Percentiles rank a stretch among this genome's conserved stretches.
These are phyloP conservation scores for Luzula sylvatica DNA, from an alignment of 176 grass and related monocot species.

Conservation along the genomic window DNA sequence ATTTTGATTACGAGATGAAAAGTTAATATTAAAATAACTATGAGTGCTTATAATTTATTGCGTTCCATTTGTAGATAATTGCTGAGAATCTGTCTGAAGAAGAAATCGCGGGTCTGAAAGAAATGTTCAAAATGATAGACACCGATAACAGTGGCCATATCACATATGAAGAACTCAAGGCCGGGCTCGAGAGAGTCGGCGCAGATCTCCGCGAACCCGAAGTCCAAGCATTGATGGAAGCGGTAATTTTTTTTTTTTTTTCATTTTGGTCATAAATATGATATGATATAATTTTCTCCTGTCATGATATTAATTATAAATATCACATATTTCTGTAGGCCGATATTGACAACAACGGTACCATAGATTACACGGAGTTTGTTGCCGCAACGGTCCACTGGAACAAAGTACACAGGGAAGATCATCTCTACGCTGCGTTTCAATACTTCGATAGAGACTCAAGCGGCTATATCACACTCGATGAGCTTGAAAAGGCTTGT, in stretches of 20 bases:
- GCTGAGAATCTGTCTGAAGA: conserved; percentile 21
- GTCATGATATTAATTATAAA: background rate
- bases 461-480: conserved; percentile 85
- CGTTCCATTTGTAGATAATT: conserved; percentile 15
- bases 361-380: conserved; percentile 87
- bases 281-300: conserved; percentile 2
- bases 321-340: conserved; percentile 40
- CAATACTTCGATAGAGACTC: conserved; percentile 91
- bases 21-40: background rate
- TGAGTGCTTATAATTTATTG: background rate
- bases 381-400: conserved; percentile 74
- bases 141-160: conserved; percentile 23
- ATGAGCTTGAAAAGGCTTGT: conserved; percentile 84
- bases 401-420: conserved; percentile 74
- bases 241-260: background rate
- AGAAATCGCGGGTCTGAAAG: conserved; percentile 19
- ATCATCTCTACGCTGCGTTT: conserved; percentile 80
- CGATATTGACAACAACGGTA: conserved; percentile 83
- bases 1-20: background rate
- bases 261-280: background rate
- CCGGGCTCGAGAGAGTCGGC: conserved; percentile 16
- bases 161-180: conserved; percentile 24
- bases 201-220: conserved; percentile 15
- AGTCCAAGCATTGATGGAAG: conserved; percentile 22
- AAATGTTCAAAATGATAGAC: conserved; percentile 25